Evolutionary conservation across 805 yeast species (phyloP), one percentile per base, ranked within the genome.

Genomic region (Vanderwaltozyma polyspora): DNA sequence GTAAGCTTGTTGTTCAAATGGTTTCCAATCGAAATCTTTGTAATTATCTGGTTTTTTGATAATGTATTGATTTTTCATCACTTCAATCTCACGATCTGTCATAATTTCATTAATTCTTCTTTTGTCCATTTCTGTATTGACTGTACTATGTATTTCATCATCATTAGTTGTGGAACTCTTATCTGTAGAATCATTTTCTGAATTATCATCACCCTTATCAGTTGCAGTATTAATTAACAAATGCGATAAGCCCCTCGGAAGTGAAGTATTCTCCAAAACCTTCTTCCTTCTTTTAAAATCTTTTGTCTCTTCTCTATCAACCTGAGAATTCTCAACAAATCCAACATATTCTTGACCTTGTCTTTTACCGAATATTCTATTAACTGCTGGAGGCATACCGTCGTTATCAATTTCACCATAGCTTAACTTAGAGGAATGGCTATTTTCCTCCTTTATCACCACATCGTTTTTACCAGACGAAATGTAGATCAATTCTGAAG

Each of bases 361-460:
- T 7, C 49, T 39, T 22, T 47, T 38, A 19, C 60, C 63, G 34
- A 47, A 57, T 22, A 64, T 64, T 43, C 79, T 62, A 10, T 66
- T 66, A 14, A 68, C 59, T 1, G 79, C 79, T 12, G 79, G 79
- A 11, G 79, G 78, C 71, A 74, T 68, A 14, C 77, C 78, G 7
- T 65, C 64, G 25, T 58, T 21, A 17, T 29, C 27, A 3, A 17
- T 16, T 5, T 18, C 27, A 26, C 27, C 29, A 6, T 29, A 25
- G 13, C 14, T 32, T 12, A 24, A 12, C 6, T 34, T 34, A 9
- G 33, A 29, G 15, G 25, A 19, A 10, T 25, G 32, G 3, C 23
- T 36, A n/a, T 28, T 33, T 12, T 30, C 44, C 24, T 40, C 37
- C 18, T 34, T 28, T 17, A 38, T 19, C 4, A 30, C 24, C 17